Base-by-base conservation (phyloP, 768 basidiomycete genomes). In the Suillus luteus region DNA sequence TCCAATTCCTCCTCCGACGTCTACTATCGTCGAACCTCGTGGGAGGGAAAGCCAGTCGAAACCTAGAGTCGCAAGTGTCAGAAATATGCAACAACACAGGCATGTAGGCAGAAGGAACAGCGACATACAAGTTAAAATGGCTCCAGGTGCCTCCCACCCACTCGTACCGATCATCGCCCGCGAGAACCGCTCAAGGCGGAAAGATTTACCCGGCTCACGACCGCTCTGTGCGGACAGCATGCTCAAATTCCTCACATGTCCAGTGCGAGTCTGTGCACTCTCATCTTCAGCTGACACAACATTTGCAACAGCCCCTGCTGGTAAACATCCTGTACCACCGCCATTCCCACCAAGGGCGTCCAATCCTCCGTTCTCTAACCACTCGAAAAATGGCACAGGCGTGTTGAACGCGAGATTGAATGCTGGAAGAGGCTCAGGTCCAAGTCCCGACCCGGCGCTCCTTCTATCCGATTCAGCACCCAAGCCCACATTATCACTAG, bases 91-190 rank as follows among this genome's bases (percentile, higher is more conserved):
- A n/a, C 11, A 38, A 55, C 17, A n/a, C 12, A 59, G 15, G 11
- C 11, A 37, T n/a, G 54, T 12, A 55, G 61, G 41, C 38, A 51
- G 24, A 61, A 37, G 52, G 4, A 35, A 57, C 48, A 49, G 59
- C 60, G 11, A 72, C 79, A 22, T 61, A 85, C 87, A 85, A 65
- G 79, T 80, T 46, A 87, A 72, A 35, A 88, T 81, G 2, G 84
- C 86, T 19, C 83, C 83, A 17, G 86, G 86, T 2, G 78, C 82
- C 75, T 89, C 90, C 90, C 91, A 92, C 2, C 83, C 84, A 33
- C 80, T 82, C 6, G 90, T 89, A 22, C 88, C 89, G 7, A 81
- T 81, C 91, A 93, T 93, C 4, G 90, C 89, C 62, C 84, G 86
- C 37, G 89, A 90, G 68, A 92, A 92, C 41, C 90, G 79, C 66